phyloP scores from a whole-genome alignment of 2,329 filamentous ascomycete species.

The Aspergillus cejpii region DNA sequence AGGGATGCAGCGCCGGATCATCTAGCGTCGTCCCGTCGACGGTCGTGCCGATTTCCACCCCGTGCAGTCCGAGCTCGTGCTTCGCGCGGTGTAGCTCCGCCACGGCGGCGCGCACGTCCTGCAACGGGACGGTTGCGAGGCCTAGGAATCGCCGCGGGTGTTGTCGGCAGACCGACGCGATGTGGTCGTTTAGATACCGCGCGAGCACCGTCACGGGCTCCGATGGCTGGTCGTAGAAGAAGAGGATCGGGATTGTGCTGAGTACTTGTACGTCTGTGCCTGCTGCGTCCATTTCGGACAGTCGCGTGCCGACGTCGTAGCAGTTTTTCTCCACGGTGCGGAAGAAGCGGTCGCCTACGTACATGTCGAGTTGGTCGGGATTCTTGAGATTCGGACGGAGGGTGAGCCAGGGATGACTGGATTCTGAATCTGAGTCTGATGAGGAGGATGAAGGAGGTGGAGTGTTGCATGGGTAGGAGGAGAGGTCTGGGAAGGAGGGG shows the following conservation, averaged over 20 bases:
- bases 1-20: conserved; percentile 9
- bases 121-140: conserved; percentile 14
- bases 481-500: conserved; percentile 13
- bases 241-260: conserved; percentile 15
- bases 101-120: conserved; percentile 11
- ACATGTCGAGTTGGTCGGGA: conserved; percentile 11
- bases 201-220: conserved; percentile 9
- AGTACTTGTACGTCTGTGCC: conserved; percentile 14
- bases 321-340: conserved; percentile 16
- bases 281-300: conserved; percentile 14
- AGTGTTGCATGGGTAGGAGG: conserved; percentile 4
- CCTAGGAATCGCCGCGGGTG: conserved; percentile 13
- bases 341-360: conserved; percentile 13
- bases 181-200: conserved; percentile 14
- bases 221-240: conserved; percentile 16
- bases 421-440: background rate
- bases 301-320: conserved; percentile 11
- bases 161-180: conserved; percentile 10
- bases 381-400: conserved; percentile 6
- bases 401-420: conserved; percentile 9
- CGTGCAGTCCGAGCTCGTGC: conserved; percentile 8
- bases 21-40: conserved; percentile 11
- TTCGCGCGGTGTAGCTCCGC: conserved; percentile 10
- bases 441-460: background rate
- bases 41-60: conserved; percentile 16